Evolutionary conservation across 768 basidiomycete species (phyloP).

Genomic region (Russula compacta): DNA sequence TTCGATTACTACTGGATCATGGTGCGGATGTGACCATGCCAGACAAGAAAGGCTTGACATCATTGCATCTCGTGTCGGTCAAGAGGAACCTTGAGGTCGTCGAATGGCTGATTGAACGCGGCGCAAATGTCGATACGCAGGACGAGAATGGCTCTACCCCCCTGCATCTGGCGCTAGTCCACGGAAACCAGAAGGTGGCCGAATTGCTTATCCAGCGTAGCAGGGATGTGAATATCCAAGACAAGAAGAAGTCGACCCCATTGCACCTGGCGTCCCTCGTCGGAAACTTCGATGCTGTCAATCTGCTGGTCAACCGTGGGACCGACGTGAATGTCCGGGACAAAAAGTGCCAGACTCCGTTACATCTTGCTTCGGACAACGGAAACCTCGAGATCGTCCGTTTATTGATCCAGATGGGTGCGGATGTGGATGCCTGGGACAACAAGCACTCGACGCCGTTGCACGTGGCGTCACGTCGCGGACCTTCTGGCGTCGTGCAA

Average conservation of each 20-base stretch:
- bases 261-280: not conserved
- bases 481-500: not conserved
- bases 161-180: not conserved
- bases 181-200: not conserved
- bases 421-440: not conserved
- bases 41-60: not conserved
- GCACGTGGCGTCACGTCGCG: not conserved
- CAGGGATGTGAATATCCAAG: not conserved
- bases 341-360: not conserved
- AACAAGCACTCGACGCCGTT: not conserved
- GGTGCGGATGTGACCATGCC: not conserved
- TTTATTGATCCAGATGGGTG: not conserved
- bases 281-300: not conserved
- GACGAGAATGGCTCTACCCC: not conserved
- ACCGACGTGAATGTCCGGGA: not conserved
- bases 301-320: not conserved
- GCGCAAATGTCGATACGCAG: not conserved
- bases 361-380: not conserved
- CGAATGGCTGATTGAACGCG: not conserved
- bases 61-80: not conserved
- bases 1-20: not conserved
- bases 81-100: not conserved
- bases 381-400: not conserved
- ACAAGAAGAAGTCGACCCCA: not conserved
- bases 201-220: not conserved